Base-by-base conservation (phyloP, 2,329 filamentous ascomycete species). In the Alternaria sp. region DNA sequence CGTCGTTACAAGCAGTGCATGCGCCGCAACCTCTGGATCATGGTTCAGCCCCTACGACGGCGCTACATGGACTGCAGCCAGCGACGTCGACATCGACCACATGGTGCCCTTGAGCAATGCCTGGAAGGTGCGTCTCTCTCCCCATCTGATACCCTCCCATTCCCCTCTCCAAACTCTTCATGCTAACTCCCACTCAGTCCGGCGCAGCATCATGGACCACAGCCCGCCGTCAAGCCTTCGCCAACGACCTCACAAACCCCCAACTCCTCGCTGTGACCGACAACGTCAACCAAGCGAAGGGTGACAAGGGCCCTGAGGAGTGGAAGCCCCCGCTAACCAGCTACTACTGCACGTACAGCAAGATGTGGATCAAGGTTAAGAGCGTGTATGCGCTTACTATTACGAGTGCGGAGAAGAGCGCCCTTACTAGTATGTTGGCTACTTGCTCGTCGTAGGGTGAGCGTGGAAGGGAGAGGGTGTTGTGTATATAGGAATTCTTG, bases 221-320 rank as follows among this genome's bases (percentile, higher is more conserved):
- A 0, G 81, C 84, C 19, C 84, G 86, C 72, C 88, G 93, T 59
- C 82, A 90, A 74, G 77, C 83, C 4, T 93, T 93, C 74, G 93
- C 93, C 68, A 96, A 93, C 79, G 93, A 96, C 80, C 77, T 95
- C 62, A 85, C 82, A 1, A 87, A 90, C 58, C 93, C 93, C 0
- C 92, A 96, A 81, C 85, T 96, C 28, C 86, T 92, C 81, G 90
- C 92, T 32, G 91, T 96, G 9, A 95, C 92, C 5, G 90, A 92
- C 76, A 88, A 86, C 58, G 88, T 93, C 69, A 96, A 96, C 81
- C 83, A 89, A 70, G 68, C 82, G 32, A 96, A 95, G 84, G 82
- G 91, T n/a, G 91, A 93, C 78, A 81, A 84, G 68, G 88, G 89
- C 57, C 91, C 92, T 0, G 92, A 94, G 73, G 78, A 81, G 11